Evolutionary conservation across 768 basidiomycete genomes (phyloP).

Genomic region (Tylopilus balloui): DNA sequence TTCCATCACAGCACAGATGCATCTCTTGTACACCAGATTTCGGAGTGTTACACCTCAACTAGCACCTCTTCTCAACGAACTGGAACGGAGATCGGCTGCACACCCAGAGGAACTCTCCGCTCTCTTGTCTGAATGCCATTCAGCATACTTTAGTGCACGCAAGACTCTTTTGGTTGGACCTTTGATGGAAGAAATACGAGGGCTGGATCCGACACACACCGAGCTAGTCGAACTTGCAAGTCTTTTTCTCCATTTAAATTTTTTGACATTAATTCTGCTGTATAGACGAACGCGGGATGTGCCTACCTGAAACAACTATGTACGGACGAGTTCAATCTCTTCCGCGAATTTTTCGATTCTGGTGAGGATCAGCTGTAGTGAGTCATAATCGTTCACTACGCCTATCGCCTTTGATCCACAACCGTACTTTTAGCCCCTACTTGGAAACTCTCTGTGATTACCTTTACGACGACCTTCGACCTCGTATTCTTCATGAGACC

Average conservation of each 20-base stretch:
- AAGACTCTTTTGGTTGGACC: constrained; percentile 66
- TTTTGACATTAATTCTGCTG: not conserved
- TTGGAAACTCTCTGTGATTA: constrained; percentile 90
- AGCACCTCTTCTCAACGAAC: constrained; percentile 74
- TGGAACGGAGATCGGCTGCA: constrained; percentile 69
- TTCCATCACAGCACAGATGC: constrained; percentile 72
- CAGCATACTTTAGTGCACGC: constrained; percentile 75
- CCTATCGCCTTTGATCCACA: constrained; percentile 5
- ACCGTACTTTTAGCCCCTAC: constrained; percentile 58
- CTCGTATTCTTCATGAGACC: constrained; percentile 90
- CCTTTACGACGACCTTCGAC: constrained; percentile 92
- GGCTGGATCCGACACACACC: constrained; percentile 71
- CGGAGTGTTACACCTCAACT: constrained; percentile 64
- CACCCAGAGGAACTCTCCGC: constrained; percentile 84
- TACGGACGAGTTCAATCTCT: constrained; percentile 84
- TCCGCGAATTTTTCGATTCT: constrained; percentile 79
- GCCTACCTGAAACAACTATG: constrained; percentile 90
- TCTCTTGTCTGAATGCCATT: constrained; percentile 81
- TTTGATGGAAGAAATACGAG: constrained; percentile 77
- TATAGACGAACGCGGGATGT: constrained; percentile 85
- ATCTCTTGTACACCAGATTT: constrained; percentile 90
- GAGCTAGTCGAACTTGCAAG: constrained; percentile 86
- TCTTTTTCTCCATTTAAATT: not conserved
- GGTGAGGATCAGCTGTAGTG: constrained; percentile 75
- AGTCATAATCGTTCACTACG: constrained; percentile 24